These are phyloP conservation scores for Nannizziopsis arthrosporioides DNA, from an alignment of 2,329 filamentous ascomycete genomes.

Conservation along the genomic window DNA sequence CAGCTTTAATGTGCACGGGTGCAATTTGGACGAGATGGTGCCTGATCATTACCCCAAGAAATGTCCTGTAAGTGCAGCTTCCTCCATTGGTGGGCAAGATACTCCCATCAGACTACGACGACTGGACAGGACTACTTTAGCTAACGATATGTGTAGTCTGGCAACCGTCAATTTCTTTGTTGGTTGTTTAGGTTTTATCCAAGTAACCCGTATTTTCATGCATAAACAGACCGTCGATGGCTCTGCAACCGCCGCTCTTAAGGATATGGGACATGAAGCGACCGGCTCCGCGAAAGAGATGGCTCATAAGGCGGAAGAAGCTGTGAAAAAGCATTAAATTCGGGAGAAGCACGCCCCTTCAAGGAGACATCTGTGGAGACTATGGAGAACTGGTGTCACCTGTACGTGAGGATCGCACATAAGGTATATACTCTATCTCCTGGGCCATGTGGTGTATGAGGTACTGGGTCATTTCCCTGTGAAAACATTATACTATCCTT, in stretches of 20 bases:
- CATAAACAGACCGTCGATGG: slow-evolving; percentile 44
- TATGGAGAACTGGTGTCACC: not conserved
- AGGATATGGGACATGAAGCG: slow-evolving; percentile 29
- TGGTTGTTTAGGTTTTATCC: slow-evolving; percentile 70
- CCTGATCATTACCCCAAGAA: slow-evolving; percentile 88
- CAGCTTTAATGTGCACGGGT: slow-evolving; percentile 78
- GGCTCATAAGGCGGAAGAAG: slow-evolving; percentile 23
- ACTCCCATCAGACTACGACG: no score
- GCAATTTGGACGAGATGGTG: slow-evolving; percentile 99
- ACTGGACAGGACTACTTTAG: not conserved
- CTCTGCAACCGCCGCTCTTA: slow-evolving; percentile 28
- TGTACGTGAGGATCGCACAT: no score
- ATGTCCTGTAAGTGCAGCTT: slow-evolving; percentile 75
- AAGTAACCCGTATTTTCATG: slow-evolving; percentile 65
- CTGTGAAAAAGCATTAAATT: slow-evolving; percentile 25
- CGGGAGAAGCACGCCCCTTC: not conserved
- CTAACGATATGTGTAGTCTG: slow-evolving; percentile 43
- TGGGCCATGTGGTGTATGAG: no score
- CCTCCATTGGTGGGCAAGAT: no score
- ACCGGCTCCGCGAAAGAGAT: slow-evolving; percentile 28
- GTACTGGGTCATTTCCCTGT: no score
- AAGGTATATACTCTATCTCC: no score
- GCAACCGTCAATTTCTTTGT: slow-evolving; percentile 98
- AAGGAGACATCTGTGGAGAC: not conserved
- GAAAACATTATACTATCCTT: no score